Evolutionary conservation across 192 early-diverging fungal genomes (phyloP).

Genomic region (Geranomyces michiganensis): DNA sequence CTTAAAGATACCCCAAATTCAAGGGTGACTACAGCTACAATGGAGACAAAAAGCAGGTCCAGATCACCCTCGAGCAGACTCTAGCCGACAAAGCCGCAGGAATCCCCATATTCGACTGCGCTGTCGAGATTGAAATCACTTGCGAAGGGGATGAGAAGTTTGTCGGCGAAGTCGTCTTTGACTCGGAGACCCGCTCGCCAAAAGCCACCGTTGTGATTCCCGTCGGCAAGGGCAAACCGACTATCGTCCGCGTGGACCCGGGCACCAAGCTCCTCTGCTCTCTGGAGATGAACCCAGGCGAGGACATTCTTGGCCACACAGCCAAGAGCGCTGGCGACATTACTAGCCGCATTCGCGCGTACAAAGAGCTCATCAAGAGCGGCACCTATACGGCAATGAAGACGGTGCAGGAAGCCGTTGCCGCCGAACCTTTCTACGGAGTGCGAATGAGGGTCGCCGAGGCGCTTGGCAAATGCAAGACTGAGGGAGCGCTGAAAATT

Average conservation of each 20-base stretch:
- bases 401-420: constrained; percentile 36
- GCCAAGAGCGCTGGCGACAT: constrained; percentile 46
- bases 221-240: constrained; percentile 34
- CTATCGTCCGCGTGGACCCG: constrained; percentile 51
- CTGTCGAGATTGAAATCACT: constrained; percentile 47
- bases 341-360: constrained; percentile 45
- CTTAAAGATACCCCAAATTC: constrained; percentile 69
- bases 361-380: constrained; percentile 50
- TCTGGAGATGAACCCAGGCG: constrained; percentile 45
- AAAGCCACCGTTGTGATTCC: constrained; percentile 35
- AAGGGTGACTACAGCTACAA: constrained; percentile 77
- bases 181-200: constrained; percentile 21
- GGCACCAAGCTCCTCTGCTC: constrained; percentile 44
- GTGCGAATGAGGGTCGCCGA: constrained; percentile 42
- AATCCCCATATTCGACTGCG: constrained; percentile 51
- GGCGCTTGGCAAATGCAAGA: constrained; percentile 43
- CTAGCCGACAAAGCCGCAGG: constrained; percentile 41
- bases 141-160: constrained; percentile 45
- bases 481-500: constrained; percentile 37
- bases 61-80: constrained; percentile 64
- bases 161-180: constrained; percentile 37
- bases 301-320: constrained; percentile 44
- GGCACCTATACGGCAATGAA: constrained; percentile 41
- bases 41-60: constrained; percentile 83
- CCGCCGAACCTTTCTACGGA: constrained; percentile 42